phyloP scores from a whole-genome alignment of 495 filamentous ascomycete species.

The Hypoxylon subgilvum region DNA sequence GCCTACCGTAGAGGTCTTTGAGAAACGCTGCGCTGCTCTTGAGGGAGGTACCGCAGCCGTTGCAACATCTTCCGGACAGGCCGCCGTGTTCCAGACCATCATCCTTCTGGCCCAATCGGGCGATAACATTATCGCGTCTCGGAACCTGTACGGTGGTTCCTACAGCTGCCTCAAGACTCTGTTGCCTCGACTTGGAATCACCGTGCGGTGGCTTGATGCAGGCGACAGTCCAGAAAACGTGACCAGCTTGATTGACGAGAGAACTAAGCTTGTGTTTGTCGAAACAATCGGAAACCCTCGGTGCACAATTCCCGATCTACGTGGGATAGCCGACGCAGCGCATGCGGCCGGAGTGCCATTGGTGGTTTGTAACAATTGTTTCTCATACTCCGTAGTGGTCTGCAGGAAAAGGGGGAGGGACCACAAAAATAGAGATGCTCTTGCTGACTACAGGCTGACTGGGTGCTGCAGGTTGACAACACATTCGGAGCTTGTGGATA shows the following conservation, averaged over 20 bases:
- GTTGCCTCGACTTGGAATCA: background rate
- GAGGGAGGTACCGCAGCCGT: background rate
- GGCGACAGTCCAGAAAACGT: background rate
- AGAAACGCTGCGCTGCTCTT: background rate
- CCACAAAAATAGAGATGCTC: too few relatives aligned
- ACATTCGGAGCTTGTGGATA: background rate
- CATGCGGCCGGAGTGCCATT: background rate
- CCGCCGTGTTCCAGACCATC: background rate
- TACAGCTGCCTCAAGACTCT: background rate
- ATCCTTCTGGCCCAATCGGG: background rate
- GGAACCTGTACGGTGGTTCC: background rate
- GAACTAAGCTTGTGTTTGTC: background rate
- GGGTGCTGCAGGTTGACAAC: background rate
- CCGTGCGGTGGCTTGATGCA: background rate
- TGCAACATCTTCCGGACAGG: background rate
- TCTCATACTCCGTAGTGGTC: too few relatives aligned
- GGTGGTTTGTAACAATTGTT: background rate
- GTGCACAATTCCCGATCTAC: background rate
- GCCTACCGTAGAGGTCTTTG: background rate
- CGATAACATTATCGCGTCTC: background rate
- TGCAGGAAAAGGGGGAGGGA: too few relatives aligned
- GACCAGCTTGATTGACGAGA: background rate
- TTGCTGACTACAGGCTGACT: too few relatives aligned
- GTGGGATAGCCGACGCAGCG: background rate
- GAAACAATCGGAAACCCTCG: background rate